Evolutionary conservation across 2,329 filamentous ascomycete species (phyloP), one percentile per base, ranked within the genome.

Genomic region (Talaromyces sp.): DNA sequence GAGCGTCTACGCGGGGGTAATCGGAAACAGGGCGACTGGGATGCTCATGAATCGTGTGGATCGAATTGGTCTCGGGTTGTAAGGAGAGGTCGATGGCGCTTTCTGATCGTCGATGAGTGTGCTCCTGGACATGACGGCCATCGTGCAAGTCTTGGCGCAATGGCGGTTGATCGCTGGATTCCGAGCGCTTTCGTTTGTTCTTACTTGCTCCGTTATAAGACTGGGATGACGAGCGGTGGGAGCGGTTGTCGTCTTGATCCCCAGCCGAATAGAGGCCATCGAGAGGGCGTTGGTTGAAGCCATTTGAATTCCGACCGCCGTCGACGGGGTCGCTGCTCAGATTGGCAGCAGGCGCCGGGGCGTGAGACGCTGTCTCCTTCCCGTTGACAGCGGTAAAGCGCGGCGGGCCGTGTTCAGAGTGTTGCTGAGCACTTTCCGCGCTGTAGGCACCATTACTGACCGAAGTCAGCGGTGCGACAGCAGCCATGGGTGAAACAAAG

Each of bases 141-240:
- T 75, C 73, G 61, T 75, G 76, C n/a, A 70, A 70, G 67, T 71
- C 65, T 36, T 71, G 68, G 59, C 70, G 73, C 65, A 64, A 66
- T 62, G 64, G 70, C 67, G 66, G 68, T 47, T 70, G 74, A 61
- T 87, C 87, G 42, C 79, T 73, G 5, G 89, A 90, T 53, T 81
- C 78, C 6, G 90, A 91, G 63, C 90, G 85, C 75, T 92, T 94
- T 62, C 82, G 75, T 66, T 83, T 83, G 69, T 87, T 85, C 75
- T 88, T 89, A 65, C 67, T 67, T 61, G 66, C 61, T 18, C 61
- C 56, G 44, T 63, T 60, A 14, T 65, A 53, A 51, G 65, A 61
- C 12, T 65, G 64, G n/a, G 72, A 70, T 2, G 68, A 66, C 1
- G 71, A 72, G 34, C 63, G 67, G 47, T 65, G 70, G 18, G 69